Conservation (phyloP, 1,284 basidiomycete species). For the Pseudozyma sp. region DNA sequence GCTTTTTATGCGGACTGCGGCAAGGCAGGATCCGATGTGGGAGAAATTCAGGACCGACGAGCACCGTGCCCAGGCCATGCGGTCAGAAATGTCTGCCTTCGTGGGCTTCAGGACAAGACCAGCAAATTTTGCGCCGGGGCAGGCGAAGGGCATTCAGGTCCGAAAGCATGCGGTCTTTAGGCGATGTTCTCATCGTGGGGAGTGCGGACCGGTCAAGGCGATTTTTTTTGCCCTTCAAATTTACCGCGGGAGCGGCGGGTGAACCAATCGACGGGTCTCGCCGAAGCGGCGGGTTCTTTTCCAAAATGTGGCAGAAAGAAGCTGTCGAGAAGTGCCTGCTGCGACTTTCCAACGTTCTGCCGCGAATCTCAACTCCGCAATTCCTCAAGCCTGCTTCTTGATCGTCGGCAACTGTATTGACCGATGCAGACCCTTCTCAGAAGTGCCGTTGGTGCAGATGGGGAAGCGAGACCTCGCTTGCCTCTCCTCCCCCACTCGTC, state of each 20-base stretch:
- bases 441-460: no score
- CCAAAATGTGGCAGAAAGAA: not conserved
- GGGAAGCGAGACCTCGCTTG: not conserved
- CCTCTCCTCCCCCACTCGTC: not conserved
- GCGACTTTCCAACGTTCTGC: not conserved
- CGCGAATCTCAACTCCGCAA: not conserved
- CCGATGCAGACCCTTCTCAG: not conserved
- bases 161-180: no score
- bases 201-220: constrained; percentile 10
- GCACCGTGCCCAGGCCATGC: no score
- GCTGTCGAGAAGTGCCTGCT: no score
- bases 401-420: not conserved
- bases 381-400: not conserved
- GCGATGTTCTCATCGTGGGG: not conserved
- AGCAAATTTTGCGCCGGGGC: not conserved
- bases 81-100: no score
- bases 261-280: no score
- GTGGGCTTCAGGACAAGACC: no score
- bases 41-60: no score
- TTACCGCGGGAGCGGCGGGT: not conserved
- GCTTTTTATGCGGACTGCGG: no score
- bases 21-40: no score
- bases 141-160: not conserved
- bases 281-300: not conserved
- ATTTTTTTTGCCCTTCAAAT: not conserved